Base-by-base conservation (phyloP, 2,329 filamentous ascomycete genomes). In the Pyrenophora teres region DNA sequence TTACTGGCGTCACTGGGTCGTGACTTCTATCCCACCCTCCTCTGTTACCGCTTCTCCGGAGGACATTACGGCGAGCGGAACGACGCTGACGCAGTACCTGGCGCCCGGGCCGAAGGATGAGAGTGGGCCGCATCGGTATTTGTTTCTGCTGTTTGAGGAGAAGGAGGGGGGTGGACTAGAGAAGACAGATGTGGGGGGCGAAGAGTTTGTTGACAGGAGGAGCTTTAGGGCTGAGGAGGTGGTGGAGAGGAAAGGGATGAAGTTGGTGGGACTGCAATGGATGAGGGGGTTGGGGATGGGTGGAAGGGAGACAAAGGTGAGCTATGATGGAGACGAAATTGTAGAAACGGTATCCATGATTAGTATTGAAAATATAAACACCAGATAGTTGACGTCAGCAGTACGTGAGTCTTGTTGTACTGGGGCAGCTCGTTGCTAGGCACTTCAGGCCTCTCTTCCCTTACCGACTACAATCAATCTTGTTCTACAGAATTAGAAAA, bases 1-100 rank as follows among this genome's bases (percentile, higher is more conserved):
- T 0, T 82, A 80, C 60, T 83, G 80, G 80, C 72, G 81, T 16
- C 81, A 83, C 59, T 83, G 79, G 78, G 73, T 83, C 21, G 64
- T 82, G 0, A 51, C 57, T 2, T 45, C 50, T 2, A 62, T 73
- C 12, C 47, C 45, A 0, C 23, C 50, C 1, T 21, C 42, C 3
- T 36, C 53, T 7, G 33, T 49, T 3, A 23, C 15, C 0, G n/a
- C 47, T 2, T 38, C 52, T 10, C 31, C 41, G 3, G 27, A 46
- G 3, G 45, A 59, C 16, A 52, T 60, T 23, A 36, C 54, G n/a
- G 21, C 56, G 0, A 46, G 40, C 1, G 68, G 65, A 4, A 60
- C 47, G 3, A 67, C 64, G 2, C 15, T 73, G 27, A 73, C 70
- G 10, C 53, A 53, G 44, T 73, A 72, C 23, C 48, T 73, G 16